Evolutionary conservation across 352 stramenopile species (phyloP), one percentile per base, ranked within the genome.

Genomic region (Globisporangium nodosum): DNA sequence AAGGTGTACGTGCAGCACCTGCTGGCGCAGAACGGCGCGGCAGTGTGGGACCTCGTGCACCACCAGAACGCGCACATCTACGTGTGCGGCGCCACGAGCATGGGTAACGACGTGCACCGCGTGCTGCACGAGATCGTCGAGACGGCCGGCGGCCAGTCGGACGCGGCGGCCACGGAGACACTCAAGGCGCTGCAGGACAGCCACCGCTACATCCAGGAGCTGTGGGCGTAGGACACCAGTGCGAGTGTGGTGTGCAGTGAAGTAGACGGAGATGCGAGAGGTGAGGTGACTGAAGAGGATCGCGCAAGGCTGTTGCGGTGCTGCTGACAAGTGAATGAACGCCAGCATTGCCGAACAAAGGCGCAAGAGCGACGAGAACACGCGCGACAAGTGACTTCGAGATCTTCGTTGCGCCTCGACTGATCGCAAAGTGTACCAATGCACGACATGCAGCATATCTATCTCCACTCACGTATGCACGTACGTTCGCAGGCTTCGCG

Each of bases 1-100:
- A 99, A 99, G 74, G 88, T 99, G 20, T 99, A 99, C 66, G 97
- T 99, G 52, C 97, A 99, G 78, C 88, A 99, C 71, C 70, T 98
- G 60, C 71, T 99, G 15, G 51, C 76, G 49, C 65, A 96, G 53
- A 64, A 96, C 31, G 80, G 81, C 9, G 81, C 77, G 45, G 43
- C 65, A 1, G 73, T 90, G 3, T 90, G 74, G 72, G 60, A 85
- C 8, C 68, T 93, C 6, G 70, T 97, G 56, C 54, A 68, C 13
- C 59, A 81, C 24, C 53, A 85, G 24, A 72, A 80, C 37, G 91
- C 80, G n/a, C 68, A 97, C 68, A 88, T 99, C n/a, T 99, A 98
- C 73, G 94, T 99, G 31, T 99, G 97, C 65, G 97, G 97, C 37
- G 97, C 84, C 15, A 98, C 97, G 20, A 75, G 74, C 56, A 99